Evolutionary conservation across 306 rosid species (phyloP), one percentile per base, ranked within the genome.

Genomic region (Arachis stenosperma): DNA sequence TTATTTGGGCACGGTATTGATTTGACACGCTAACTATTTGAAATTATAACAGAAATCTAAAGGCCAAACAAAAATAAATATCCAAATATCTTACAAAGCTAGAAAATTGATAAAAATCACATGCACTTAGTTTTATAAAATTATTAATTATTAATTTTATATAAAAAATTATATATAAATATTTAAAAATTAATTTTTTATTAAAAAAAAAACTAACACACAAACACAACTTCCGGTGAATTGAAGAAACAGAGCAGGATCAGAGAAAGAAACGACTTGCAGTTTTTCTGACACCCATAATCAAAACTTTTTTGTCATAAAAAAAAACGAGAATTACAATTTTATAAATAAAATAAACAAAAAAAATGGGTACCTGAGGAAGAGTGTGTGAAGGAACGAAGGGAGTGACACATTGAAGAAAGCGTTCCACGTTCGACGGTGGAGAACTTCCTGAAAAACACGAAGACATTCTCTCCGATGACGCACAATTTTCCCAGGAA

Each of bases 381-480:
- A 86, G 81, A 73, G 70, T 73, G 11, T 70, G 85, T 4, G 92
- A 84, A 73, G 95, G 70, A 61, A 91, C 81, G 14, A 62, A 42
- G 2, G 97, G 97, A 54, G 96, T 89, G 42, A 87, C 87, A 71
- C 84, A 84, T 41, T 84, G 89, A 77, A 91, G 89, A 58, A 91
- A 89, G 4, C 85, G 83, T 79, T 84, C 83, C 55, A 91, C 74
- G 68, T 91, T 91, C 0, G 92, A 83, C 0, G 27, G 27, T 22
- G 54, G 74, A 37, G 72, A 76, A 75, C 3, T 55, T 7, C 55
- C 67, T 9, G 81, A 71, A 40, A 66, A 75, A 52, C 71, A 70
- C 56, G 73, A 74, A 47, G 71, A 54, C 84, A 80, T 80, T 87
- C 73, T 81, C 14, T 22, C 51, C 68, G 75, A 56, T 67, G 63